Evolutionary conservation across 345 rosid species (phyloP), one percentile per base, ranked within the genome.

Genomic region (Arabidopsis suecica): DNA sequence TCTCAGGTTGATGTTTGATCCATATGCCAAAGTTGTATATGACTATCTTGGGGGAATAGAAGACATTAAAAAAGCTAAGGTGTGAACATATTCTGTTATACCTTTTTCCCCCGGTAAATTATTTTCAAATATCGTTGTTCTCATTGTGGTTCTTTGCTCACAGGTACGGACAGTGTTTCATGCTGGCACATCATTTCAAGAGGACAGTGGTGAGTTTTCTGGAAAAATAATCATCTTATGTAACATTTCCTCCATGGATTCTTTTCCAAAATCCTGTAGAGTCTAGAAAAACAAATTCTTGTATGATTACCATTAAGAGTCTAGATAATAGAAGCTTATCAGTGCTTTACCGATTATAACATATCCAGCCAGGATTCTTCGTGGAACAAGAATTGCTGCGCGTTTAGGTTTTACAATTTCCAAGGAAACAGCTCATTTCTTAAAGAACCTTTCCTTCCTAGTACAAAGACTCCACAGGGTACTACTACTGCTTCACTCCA

Each of bases 41-140:
- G 97, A 91, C 72, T 91, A 93, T 77, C 76, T 85, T 54, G 92
- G 93, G 75, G 98, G 97, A 73, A 79, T 89, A 55, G 87, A 91
- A 81, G 98, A 93, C 76, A 78, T 93, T 65, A 82, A 69, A 84
- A 88, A 84, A 73, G 86, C 97, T 80, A 87, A 87, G 86, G 98
- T 93, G 88, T 84, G 97, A 79, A 81, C 69, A 77, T 89, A 72
- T 61, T 74, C 80, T 78, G 25, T 58, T 33, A 9, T 23, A 53
- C 75, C 50, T 59, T 23, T 36, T 34, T 30, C 0, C 3, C 5
- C 3, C 5, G 11, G 13, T 1, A 18, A 71, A 9, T 3, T 23
- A 34, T 71, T 9, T 14, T n/a, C 48, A 48, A 8, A 18, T 40
- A 65, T 6, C 54, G 80, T 68, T 37, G 22, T 65, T 66, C 80